Evolutionary conservation across 306 rosid species (phyloP), one percentile per base, ranked within the genome.

Genomic region (Ziziphus jujuba): DNA sequence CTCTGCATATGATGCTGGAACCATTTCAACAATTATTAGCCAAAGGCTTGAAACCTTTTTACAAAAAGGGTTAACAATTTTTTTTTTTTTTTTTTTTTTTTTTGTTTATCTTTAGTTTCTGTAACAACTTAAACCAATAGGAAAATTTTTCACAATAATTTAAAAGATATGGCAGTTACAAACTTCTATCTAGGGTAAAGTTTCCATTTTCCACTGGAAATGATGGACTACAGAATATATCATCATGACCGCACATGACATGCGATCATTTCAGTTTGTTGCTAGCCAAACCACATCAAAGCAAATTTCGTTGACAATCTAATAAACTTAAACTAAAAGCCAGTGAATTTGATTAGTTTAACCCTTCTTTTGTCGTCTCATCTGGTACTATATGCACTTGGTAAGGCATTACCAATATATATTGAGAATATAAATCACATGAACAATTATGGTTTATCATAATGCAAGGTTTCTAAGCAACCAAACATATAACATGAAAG

Each of bases 1-100:
- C 72, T 89, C 95, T 67, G 85, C 93, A 55, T 92, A 89, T 45
- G 97, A 92, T 65, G 97, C 97, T 89, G 92, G 47, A 75, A 75
- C 66, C 9, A 65, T 34, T 71, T 73, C 60, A 77, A 66, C 54
- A 71, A 35, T 33, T 28, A 54, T 17, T 59, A 53, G 68, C 16
- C 20, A 48, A 20, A 14, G 10, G 50, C 2, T 6, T 8, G 36
- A 16, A 20, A 36, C 19, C 33, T 28, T 28, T 28, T 28, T 4
- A 28, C 33, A 28, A 28, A 28, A 28, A 2, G 33, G 33, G 33
- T 28, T 28, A 28, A 28, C 33, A 28, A 28, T 28, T 28, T 28
- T 28, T 28, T n/a, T n/a, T n/a, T n/a, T n/a, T n/a, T n/a, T n/a
- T n/a, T n/a, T n/a, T n/a, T n/a, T n/a, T n/a, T n/a, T n/a, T n/a